phyloP scores from a whole-genome alignment of 164 flowering plant genomes.

The Berberis vulgaris region DNA sequence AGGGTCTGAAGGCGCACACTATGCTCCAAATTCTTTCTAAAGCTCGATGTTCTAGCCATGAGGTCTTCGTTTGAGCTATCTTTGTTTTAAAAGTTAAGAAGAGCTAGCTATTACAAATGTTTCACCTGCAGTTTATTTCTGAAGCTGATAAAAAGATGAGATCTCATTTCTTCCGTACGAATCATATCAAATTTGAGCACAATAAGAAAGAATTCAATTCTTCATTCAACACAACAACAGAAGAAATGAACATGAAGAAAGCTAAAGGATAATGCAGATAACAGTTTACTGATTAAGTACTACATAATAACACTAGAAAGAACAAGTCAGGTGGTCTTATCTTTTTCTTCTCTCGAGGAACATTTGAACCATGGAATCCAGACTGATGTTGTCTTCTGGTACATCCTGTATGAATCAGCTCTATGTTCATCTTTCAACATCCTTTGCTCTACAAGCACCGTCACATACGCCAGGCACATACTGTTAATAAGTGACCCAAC shows the following conservation, averaged over 20 bases:
- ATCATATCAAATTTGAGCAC: background rate
- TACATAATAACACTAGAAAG: background rate
- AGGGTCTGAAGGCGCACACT: too few relatives aligned
- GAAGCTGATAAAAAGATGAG: background rate
- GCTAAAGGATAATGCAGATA: background rate
- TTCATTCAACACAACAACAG: background rate
- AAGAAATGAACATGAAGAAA: slow-evolving; percentile 6
- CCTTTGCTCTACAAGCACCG: slow-evolving; percentile 69
- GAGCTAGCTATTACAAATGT: too few relatives aligned
- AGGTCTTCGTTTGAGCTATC: too few relatives aligned
- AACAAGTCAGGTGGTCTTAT: slow-evolving; percentile 34
- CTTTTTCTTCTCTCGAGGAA: slow-evolving; percentile 28
- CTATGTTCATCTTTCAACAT: slow-evolving; percentile 66
- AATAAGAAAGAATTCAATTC: background rate
- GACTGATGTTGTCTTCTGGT: slow-evolving; percentile 86
- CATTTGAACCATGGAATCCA: slow-evolving; percentile 93
- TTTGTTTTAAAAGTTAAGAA: too few relatives aligned
- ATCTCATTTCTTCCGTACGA: background rate
- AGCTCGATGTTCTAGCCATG: too few relatives aligned
- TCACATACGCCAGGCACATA: slow-evolving; percentile 72
- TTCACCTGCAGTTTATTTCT: too few relatives aligned
- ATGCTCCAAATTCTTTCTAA: too few relatives aligned
- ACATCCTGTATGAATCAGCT: slow-evolving; percentile 60
- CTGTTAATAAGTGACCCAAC: slow-evolving; percentile 64
- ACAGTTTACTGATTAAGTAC: background rate